Percentiles rank a stretch among this genome's conserved stretches.
Conservation (phyloP, 2,329 filamentous ascomycete genomes). For the Colletotrichum brevisporum region DNA sequence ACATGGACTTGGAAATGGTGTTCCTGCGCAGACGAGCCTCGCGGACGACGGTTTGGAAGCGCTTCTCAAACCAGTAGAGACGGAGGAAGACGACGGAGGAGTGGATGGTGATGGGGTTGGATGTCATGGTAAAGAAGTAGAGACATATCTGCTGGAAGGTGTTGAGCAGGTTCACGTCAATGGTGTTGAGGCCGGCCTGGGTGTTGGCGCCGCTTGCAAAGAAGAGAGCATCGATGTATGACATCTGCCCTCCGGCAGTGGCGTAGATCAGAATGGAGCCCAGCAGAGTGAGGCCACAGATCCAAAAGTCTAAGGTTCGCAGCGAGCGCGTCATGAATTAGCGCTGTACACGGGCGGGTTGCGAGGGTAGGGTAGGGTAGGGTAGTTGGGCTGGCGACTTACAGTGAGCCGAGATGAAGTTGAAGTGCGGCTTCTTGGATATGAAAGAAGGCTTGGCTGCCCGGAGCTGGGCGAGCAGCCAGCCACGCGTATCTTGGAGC, state of each 20-base stretch:
- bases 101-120: slow-evolving; percentile 88
- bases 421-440: slow-evolving; percentile 77
- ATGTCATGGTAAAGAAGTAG: slow-evolving; percentile 78
- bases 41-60: slow-evolving; percentile 86
- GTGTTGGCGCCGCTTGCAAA: slow-evolving; percentile 89
- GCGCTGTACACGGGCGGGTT: slow-evolving; percentile 25
- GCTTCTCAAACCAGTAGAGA: slow-evolving; percentile 98
- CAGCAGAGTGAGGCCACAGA: slow-evolving; percentile 80
- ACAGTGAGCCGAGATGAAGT: slow-evolving; percentile 88
- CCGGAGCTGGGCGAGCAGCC: slow-evolving; percentile 56
- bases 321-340: slow-evolving; percentile 23
- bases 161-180: slow-evolving; percentile 76
- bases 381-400: slow-evolving; percentile 50
- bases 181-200: slow-evolving; percentile 92
- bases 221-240: slow-evolving; percentile 91
- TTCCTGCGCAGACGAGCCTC: slow-evolving; percentile 78
- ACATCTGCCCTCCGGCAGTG: slow-evolving; percentile 67
- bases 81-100: slow-evolving; percentile 91
- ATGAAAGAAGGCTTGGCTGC: slow-evolving; percentile 70
- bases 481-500: slow-evolving; percentile 50
- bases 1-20: slow-evolving; percentile 73
- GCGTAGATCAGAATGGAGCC: slow-evolving; percentile 84
- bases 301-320: slow-evolving; percentile 76
- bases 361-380: neutral
- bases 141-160: slow-evolving; percentile 82